Evolutionary conservation across 768 basidiomycete species (phyloP).

Genomic region (Pholiota conissans): DNA sequence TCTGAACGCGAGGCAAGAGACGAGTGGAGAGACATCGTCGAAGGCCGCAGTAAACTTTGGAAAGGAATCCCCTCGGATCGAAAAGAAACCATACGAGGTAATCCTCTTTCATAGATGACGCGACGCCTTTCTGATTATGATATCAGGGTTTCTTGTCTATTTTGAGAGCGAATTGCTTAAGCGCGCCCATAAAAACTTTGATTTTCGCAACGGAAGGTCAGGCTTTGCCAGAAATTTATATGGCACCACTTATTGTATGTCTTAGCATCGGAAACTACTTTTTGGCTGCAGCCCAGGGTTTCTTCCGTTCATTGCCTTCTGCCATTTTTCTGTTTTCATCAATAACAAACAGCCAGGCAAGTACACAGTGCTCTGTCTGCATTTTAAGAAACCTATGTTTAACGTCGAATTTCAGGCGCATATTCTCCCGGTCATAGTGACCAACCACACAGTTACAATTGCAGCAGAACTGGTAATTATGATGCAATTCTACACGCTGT

Average conservation of each 20-base stretch:
- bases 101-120: not conserved
- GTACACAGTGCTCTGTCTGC: not conserved
- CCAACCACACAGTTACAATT: conserved; percentile 95
- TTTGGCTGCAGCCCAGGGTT: conserved; percentile 82
- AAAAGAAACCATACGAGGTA: conserved; percentile 90
- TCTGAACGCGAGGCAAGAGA: conserved; percentile 77
- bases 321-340: conserved; percentile 94
- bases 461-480: conserved; percentile 78
- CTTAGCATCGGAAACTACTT: conserved; percentile 87
- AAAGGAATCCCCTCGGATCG: conserved; percentile 83
- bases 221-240: not conserved
- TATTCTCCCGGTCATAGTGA: conserved; percentile 89
- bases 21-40: conserved; percentile 92
- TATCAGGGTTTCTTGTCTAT: conserved; percentile 83
- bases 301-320: conserved; percentile 90
- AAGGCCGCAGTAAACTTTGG: conserved; percentile 84
- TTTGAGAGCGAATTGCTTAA: conserved; percentile 88
- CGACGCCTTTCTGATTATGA: not conserved
- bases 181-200: conserved; percentile 91
- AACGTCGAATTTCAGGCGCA: conserved; percentile 45
- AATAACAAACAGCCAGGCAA: conserved; percentile 76
- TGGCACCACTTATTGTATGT: not conserved
- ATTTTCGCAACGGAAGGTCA: conserved; percentile 84
- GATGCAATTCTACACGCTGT: conserved; percentile 5
- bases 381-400: not conserved